These are phyloP conservation scores for Lagenidium sp. DNA, from an alignment of 352 stramenopile species.

Conservation along the genomic window DNA sequence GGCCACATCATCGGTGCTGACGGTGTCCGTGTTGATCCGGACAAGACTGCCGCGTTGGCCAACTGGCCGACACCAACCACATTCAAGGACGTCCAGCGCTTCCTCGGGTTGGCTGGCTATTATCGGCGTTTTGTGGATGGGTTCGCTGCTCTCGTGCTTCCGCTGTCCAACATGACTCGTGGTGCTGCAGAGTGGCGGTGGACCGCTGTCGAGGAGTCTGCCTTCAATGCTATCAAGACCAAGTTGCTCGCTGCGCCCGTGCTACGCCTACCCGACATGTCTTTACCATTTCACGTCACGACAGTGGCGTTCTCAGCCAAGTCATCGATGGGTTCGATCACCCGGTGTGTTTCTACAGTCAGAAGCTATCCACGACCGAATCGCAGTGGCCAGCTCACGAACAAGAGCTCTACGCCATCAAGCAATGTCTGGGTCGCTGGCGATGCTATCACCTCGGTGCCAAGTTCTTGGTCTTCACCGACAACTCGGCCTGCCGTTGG, in stretches of 20 bases:
- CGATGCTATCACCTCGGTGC: conserved; percentile 7
- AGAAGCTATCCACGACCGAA: conserved; percentile 3
- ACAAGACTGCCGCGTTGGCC: conserved; percentile 6
- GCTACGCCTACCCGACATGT: conserved; percentile 3
- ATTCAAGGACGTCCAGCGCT: conserved; percentile 9
- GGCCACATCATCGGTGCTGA: conserved; percentile 7
- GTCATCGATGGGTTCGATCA: neutral
- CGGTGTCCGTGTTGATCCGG: neutral
- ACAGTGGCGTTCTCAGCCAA: conserved; percentile 5
- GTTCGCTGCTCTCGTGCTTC: conserved; percentile 10
- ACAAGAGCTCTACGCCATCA: conserved; percentile 10
- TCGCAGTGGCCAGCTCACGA: conserved; percentile 4
- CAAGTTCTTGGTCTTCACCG: conserved; percentile 5
- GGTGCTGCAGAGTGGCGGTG: conserved; percentile 12
- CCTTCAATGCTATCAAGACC: conserved; percentile 9
- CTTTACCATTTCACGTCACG: conserved; percentile 3
- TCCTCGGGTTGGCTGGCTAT: conserved; percentile 14
- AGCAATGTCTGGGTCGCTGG: conserved; percentile 3
- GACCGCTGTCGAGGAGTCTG: neutral
- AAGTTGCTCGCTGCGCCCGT: conserved; percentile 3
- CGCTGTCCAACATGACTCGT: no score
- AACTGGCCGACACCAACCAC: conserved; percentile 4
- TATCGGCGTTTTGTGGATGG: conserved; percentile 13
- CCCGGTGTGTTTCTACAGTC: conserved; percentile 4
- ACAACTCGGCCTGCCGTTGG: conserved; percentile 10